Evolutionary conservation across 2,329 filamentous ascomycete genomes (phyloP).

Genomic region (Penicillium italicum): DNA sequence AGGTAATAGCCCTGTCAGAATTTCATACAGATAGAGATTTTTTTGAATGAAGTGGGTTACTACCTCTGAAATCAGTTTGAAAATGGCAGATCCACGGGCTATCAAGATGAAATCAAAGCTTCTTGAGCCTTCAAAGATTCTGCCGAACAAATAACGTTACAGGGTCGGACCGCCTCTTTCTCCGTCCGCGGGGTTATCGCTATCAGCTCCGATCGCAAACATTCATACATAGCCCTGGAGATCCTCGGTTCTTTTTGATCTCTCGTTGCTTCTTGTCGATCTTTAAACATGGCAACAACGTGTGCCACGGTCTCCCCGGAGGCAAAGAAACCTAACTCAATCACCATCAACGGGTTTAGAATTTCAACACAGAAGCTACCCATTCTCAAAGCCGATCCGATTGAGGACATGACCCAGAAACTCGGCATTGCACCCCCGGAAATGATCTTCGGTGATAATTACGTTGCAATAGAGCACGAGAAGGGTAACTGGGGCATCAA

Average conservation of each 20-base stretch:
- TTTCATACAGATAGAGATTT: not conserved
- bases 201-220: slow-evolving; percentile 12
- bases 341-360: slow-evolving; percentile 64
- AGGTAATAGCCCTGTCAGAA: not conserved
- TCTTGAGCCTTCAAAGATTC: not conserved
- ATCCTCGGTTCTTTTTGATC: not conserved
- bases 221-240: slow-evolving; percentile 1
- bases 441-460: slow-evolving; percentile 99
- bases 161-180: slow-evolving; percentile 31
- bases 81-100: not conserved
- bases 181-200: slow-evolving; percentile 33
- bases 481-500: slow-evolving; percentile 71
- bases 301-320: slow-evolving; percentile 55
- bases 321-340: slow-evolving; percentile 50
- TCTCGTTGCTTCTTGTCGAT: slow-evolving; percentile 15
- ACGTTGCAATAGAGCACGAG: slow-evolving; percentile 70
- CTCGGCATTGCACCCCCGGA: slow-evolving; percentile 87
- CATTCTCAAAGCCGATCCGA: slow-evolving; percentile 87
- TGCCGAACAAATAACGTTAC: not conserved
- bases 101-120: not conserved
- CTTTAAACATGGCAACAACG: slow-evolving; percentile 29
- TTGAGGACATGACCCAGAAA: slow-evolving; percentile 74
- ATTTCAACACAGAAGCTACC: slow-evolving; percentile 85
- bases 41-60: not conserved
- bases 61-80: no score